Conservation (phyloP, 1,284 basidiomycete species). For the Volvariella surrecta region DNA sequence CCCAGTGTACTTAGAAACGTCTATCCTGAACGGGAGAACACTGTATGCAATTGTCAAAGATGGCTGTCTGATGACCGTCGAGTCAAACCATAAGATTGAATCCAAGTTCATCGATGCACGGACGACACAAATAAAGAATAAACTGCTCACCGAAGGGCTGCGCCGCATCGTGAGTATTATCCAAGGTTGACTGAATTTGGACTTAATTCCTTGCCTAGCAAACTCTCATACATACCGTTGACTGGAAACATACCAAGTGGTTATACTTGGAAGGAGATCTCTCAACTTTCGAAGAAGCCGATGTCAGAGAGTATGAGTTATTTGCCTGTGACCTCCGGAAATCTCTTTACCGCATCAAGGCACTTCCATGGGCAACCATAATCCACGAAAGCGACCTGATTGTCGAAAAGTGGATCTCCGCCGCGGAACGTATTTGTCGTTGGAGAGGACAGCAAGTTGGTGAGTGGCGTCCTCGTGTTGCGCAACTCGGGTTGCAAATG, state of each 20-base stretch:
- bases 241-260: constrained; percentile 35
- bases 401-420: constrained; percentile 19
- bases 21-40: too few species aligned
- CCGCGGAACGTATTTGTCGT: constrained; percentile 18
- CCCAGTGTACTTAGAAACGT: too few species aligned
- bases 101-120: too few species aligned
- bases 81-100: too few species aligned
- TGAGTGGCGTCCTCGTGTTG: background rate
- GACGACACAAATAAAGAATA: too few species aligned
- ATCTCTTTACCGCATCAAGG: constrained; percentile 16
- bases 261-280: constrained; percentile 26
- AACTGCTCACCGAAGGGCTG: too few species aligned
- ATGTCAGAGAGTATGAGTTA: too few species aligned
- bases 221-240: constrained; percentile 27
- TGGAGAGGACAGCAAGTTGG: constrained; percentile 20
- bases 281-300: constrained; percentile 21
- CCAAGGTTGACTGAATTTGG: background rate
- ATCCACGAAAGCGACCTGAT: constrained; percentile 28
- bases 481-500: background rate
- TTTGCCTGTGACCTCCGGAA: constrained; percentile 11
- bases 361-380: constrained; percentile 22
- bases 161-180: too few species aligned
- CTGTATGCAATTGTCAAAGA: too few species aligned
- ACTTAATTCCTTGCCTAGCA: constrained; percentile 18
- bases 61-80: too few species aligned